A percentile compares a stretch with the other conserved stretches of the same genome.
These are phyloP conservation scores for Gossypium thurberi DNA, from an alignment of 345 rosid genomes.

Conservation along the genomic window DNA sequence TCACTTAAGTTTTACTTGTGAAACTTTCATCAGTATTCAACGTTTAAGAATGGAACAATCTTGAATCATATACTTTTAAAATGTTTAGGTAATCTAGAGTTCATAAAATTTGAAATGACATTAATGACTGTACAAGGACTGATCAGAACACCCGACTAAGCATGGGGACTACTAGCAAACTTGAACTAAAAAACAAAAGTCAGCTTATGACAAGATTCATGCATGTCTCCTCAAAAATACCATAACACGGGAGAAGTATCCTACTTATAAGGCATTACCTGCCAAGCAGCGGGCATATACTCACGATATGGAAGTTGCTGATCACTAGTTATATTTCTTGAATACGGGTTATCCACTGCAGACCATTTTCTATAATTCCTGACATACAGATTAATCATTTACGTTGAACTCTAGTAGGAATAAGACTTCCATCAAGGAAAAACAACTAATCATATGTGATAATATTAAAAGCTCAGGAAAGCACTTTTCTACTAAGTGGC, in stretches of 20 bases:
- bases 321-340: constrained; percentile 23
- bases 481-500: neutral
- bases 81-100: neutral
- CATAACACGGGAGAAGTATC: neutral
- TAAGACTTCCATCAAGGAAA: neutral
- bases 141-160: neutral
- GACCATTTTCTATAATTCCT: constrained; percentile 30
- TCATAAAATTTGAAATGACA: neutral
- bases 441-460: neutral
- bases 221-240: neutral
- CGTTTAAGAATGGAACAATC: neutral
- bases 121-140: neutral
- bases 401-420: constrained; percentile 13
- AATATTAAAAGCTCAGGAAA: neutral
- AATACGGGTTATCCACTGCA: constrained; percentile 18
- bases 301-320: constrained; percentile 46
- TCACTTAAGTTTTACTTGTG: neutral
- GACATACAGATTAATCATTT: constrained; percentile 10
- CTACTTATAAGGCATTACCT: constrained; percentile 37
- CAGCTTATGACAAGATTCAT: neutral
- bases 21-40: too few relatives aligned
- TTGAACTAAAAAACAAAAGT: constrained; percentile 4
- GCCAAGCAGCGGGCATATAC: constrained; percentile 88
- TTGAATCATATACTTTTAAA: neutral
- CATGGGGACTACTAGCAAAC: neutral